phyloP scores from a whole-genome alignment of 495 filamentous ascomycete genomes.

The Haplographium delicatum region DNA sequence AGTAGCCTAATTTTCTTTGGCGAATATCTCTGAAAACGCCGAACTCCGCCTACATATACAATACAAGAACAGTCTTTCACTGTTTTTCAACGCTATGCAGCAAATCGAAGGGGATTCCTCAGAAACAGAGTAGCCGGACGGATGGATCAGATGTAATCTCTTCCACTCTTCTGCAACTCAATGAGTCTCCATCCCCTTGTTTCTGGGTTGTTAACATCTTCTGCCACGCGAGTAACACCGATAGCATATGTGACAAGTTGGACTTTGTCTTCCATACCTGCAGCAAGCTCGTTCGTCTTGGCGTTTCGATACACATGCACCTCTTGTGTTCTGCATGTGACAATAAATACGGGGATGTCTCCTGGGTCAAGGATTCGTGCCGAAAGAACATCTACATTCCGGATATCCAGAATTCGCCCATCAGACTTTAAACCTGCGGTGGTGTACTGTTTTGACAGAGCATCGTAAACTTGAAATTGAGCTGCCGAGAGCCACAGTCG shows the following conservation, averaged over 20 bases:
- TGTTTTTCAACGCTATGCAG: conserved; percentile 21
- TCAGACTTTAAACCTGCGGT: conserved; percentile 89
- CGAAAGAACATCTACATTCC: conserved; percentile 83
- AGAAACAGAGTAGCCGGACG: not conserved
- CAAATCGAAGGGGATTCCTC: not conserved
- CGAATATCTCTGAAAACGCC: too few species aligned
- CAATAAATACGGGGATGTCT: conserved; percentile 94
- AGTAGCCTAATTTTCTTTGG: too few species aligned
- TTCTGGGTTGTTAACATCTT: conserved; percentile 95
- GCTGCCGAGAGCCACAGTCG: conserved; percentile 93
- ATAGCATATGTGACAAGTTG: conserved; percentile 98
- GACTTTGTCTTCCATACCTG: conserved; percentile 98
- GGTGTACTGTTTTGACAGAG: conserved; percentile 89
- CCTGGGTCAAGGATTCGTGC: conserved; percentile 94
- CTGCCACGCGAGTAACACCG: conserved; percentile 84
- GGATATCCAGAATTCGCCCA: conserved; percentile 88
- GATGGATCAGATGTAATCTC: conserved; percentile 75
- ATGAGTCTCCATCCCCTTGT: conserved; percentile 95
- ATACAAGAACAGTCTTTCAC: conserved; percentile 5
- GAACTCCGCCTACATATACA: conserved; percentile 4
- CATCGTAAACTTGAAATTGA: conserved; percentile 90
- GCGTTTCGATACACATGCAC: conserved; percentile 92
- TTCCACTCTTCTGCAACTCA: conserved; percentile 95
- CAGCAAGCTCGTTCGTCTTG: conserved; percentile 82
- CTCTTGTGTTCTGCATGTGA: conserved; percentile 95